Percentiles rank a stretch among this genome's conserved stretches.
These are phyloP conservation scores for Boletus sp. DNA, from an alignment of 768 basidiomycete genomes.

Conservation along the genomic window DNA sequence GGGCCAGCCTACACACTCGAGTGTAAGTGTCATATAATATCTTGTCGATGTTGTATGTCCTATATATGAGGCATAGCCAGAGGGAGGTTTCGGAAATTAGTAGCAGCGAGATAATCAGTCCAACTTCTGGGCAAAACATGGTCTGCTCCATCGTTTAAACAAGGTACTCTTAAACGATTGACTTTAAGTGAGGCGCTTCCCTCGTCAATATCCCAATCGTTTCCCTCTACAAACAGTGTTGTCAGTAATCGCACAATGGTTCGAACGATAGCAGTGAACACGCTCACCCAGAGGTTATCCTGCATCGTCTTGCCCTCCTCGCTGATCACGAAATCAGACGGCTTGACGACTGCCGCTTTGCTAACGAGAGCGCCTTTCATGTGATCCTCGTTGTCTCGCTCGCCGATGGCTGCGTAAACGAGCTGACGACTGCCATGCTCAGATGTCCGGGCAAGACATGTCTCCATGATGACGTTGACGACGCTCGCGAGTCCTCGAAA, in stretches of 20 bases:
- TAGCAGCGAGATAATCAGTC: no score
- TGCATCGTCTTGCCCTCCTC: slow-evolving; percentile 29
- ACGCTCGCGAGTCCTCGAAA: not conserved
- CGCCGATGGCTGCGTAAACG: slow-evolving; percentile 31
- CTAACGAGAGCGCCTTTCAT: slow-evolving; percentile 25
- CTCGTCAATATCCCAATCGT: slow-evolving; percentile 19
- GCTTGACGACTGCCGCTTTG: slow-evolving; percentile 15
- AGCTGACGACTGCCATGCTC: slow-evolving; percentile 38
- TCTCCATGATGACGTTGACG: slow-evolving; percentile 3
- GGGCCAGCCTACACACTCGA: no score
- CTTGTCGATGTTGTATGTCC: no score
- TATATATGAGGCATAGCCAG: no score
- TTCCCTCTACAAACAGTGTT: slow-evolving; percentile 10
- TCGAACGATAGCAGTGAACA: no score
- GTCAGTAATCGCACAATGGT: not conserved
- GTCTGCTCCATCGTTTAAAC: not conserved
- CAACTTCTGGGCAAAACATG: no score
- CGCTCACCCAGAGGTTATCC: slow-evolving; percentile 36
- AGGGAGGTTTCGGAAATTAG: no score
- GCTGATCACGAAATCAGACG: slow-evolving; percentile 35
- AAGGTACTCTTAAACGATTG: slow-evolving; percentile 15
- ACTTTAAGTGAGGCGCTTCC: slow-evolving; percentile 9
- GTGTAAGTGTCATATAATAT: no score
- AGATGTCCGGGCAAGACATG: slow-evolving; percentile 15
- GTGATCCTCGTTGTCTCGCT: slow-evolving; percentile 16